These are phyloP conservation scores for Acanthamoeba royreba DNA, from an alignment of 208 protist species.

Conservation along the genomic window DNA sequence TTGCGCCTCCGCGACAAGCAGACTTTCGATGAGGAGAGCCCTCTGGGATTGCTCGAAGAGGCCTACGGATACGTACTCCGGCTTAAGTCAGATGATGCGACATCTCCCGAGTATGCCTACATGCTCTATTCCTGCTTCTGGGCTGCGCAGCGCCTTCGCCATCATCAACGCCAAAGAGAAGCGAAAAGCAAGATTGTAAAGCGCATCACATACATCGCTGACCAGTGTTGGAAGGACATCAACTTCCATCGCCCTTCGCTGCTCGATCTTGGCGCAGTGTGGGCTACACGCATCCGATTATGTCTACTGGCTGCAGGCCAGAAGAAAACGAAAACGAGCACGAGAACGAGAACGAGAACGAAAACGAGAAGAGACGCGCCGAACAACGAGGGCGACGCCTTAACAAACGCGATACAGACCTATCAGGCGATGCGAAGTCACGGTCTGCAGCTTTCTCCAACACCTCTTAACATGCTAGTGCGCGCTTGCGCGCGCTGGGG, in stretches of 20 bases:
- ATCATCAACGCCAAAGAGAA: not conserved
- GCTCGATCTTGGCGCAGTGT: not conserved
- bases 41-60: not conserved
- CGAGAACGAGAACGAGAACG: too few relatives aligned
- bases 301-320: not conserved
- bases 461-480: not conserved
- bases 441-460: not conserved
- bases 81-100: not conserved
- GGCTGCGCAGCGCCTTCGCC: not conserved
- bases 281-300: not conserved
- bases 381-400: too few relatives aligned
- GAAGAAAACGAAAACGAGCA: too few relatives aligned
- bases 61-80: not conserved
- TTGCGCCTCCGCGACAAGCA: not conserved
- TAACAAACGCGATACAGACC: not conserved
- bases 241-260: not conserved
- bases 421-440: not conserved
- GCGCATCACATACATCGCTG: not conserved
- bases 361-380: too few relatives aligned
- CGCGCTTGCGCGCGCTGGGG: not conserved
- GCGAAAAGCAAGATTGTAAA: not conserved
- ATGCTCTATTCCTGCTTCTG: not conserved
- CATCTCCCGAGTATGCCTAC: not conserved
- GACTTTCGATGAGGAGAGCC: not conserved
- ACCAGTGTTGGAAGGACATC: not conserved